A percentile compares a stretch with the other conserved stretches of the same genome.
Evolutionary conservation across 108 stramenopile genomes (phyloP).

Genomic region (Pseudonitzschia multiseries): DNA sequence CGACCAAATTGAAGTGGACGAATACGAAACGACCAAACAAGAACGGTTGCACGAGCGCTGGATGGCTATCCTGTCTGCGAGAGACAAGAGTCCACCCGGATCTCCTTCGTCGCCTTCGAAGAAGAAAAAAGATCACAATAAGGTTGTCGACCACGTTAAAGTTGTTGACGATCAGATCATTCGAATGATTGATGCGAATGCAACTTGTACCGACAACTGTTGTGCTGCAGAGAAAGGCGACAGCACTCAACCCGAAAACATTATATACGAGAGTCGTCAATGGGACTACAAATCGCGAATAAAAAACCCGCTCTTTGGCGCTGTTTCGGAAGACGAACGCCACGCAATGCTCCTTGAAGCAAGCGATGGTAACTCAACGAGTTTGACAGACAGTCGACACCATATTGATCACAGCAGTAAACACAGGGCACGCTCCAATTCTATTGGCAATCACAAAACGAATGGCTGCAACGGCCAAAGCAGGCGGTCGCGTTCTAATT

Average conservation of each 20-base stretch:
- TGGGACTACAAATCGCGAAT: constrained; percentile 66
- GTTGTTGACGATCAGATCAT: constrained; percentile 19
- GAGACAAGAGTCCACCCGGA: constrained; percentile 24
- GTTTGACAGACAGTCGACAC: not conserved
- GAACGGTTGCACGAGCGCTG: constrained; percentile 61
- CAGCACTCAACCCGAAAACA: constrained; percentile 17
- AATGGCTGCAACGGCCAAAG: constrained; percentile 5
- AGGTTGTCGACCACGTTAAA: constrained; percentile 24
- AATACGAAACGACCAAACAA: constrained; percentile 66
- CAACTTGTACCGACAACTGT: constrained; percentile 15
- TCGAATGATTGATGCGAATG: constrained; percentile 10
- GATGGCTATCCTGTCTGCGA: constrained; percentile 31
- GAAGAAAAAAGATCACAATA: constrained; percentile 19
- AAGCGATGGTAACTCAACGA: not conserved
- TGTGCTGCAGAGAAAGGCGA: not conserved
- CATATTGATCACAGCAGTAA: constrained; percentile 12
- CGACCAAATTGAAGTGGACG: constrained; percentile 38
- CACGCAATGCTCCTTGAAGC: constrained; percentile 25
- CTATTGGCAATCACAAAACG: constrained; percentile 1
- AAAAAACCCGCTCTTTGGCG: constrained; percentile 54
- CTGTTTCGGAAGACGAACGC: constrained; percentile 40
- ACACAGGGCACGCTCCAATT: constrained; percentile 35
- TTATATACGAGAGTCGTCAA: constrained; percentile 68
- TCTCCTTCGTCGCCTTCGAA: constrained; percentile 7
- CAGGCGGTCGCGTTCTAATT: constrained; percentile 20